Evolutionary conservation across 805 yeast genomes (phyloP), one percentile per base, ranked within the genome.

Genomic region (Saturnispora mendoncae): DNA sequence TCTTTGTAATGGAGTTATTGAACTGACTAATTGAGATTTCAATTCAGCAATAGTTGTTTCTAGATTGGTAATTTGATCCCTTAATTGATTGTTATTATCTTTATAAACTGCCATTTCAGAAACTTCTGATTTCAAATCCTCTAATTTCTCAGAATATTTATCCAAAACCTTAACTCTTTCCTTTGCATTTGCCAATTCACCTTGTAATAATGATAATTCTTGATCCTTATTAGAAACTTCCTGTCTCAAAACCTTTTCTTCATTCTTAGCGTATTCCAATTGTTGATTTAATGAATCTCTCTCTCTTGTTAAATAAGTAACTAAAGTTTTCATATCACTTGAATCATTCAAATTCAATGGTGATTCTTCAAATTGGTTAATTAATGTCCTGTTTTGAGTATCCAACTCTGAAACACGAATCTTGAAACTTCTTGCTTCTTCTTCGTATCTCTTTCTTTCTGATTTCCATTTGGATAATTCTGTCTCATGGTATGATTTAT

Each of bases 211-310:
- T 33, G 66, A 71, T 13, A 84, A 58, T 46, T 81, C 82, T 33
- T 68, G 53, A 23, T 61, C 66, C 2, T 70, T 57, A 39, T 66
- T 60, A 1, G 66, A 66, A 32, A 81, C 62, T 29, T 69, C 68
- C 44, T 73, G 74, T 46, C 74, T 69, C 23, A 78, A 59, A 29
- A 73, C 64, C 28, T 64, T 66, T 42, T 70, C 69, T 50, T 83
- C 92, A 44, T 76, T 74, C 9, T 61, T 55, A 3, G 71, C 58
- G 29, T 66, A 62, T 35, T 72, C 74, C 24, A 76, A 62, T 50
- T 78, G 82, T 7, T 77, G 70, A 36, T 76, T 80, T 1, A 78
- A 67, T 4, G 79, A 66, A 47, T 86, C 94, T 52, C 80, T 82
- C 49, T 84, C 94, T 46, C 80, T 76, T 35, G 88, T 78, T 43